Evolutionary conservation across 768 basidiomycete species (phyloP).

Genomic region (Trametes villosa): DNA sequence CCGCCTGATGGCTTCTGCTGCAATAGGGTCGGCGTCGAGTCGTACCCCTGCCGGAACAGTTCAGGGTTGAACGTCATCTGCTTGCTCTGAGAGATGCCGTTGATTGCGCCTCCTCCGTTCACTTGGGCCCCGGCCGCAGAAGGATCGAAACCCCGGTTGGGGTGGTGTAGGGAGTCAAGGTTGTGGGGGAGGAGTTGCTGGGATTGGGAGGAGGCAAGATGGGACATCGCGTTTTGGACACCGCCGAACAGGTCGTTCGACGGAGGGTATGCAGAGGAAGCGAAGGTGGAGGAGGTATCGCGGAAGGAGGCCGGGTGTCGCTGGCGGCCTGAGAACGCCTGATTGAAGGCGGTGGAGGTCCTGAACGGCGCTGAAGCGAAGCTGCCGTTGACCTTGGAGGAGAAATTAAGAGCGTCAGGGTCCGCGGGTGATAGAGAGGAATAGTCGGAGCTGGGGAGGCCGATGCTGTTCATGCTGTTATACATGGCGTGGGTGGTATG

Average conservation of each 20-base stretch:
- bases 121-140: slow-evolving; percentile 31
- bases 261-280: slow-evolving; percentile 28
- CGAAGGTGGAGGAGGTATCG: slow-evolving; percentile 35
- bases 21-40: slow-evolving; percentile 23
- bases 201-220: slow-evolving; percentile 40
- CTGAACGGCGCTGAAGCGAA: slow-evolving; percentile 41
- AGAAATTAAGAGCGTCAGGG: slow-evolving; percentile 38
- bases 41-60: slow-evolving; percentile 28
- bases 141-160: slow-evolving; percentile 40
- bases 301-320: slow-evolving; percentile 39
- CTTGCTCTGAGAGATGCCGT: slow-evolving; percentile 22
- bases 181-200: slow-evolving; percentile 30
- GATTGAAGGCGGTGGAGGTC: slow-evolving; percentile 38
- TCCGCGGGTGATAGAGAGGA: slow-evolving; percentile 37
- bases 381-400: slow-evolving; percentile 37
- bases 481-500: slow-evolving; percentile 43
- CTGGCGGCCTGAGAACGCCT: slow-evolving; percentile 38
- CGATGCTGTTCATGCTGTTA: slow-evolving; percentile 48
- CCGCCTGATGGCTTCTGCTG: slow-evolving; percentile 24
- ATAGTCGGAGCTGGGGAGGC: slow-evolving; percentile 40
- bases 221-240: slow-evolving; percentile 34
- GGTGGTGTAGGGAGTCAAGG: slow-evolving; percentile 28
- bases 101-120: slow-evolving; percentile 15
- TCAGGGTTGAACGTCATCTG: slow-evolving; percentile 27
- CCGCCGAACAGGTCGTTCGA: slow-evolving; percentile 34